phyloP scores from a whole-genome alignment of 2,329 filamentous ascomycete genomes.

The Fonsecaea pedrosoi region DNA sequence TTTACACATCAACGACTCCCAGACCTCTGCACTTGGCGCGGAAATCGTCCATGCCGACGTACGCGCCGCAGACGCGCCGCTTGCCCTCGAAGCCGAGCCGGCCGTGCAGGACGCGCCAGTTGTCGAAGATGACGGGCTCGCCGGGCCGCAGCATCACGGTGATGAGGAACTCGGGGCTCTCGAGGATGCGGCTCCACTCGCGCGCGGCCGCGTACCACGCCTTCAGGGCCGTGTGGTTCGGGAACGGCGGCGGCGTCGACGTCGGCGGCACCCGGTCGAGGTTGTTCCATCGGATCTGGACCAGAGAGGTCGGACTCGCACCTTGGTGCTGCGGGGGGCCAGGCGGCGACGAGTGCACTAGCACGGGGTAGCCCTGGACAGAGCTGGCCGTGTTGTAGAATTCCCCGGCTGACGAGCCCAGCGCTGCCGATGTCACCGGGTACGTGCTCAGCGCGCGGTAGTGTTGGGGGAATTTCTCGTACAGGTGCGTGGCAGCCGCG shows the following conservation, averaged over 20 bases:
- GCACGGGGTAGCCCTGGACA: slow-evolving; percentile 66
- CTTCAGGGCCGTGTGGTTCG: slow-evolving; percentile 46
- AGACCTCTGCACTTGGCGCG: slow-evolving; percentile 31
- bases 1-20: slow-evolving; percentile 21
- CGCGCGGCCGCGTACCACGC: slow-evolving; percentile 82
- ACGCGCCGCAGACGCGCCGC: slow-evolving; percentile 87
- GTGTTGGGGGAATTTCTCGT: slow-evolving; percentile 59
- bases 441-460: slow-evolving; percentile 65
- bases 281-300: slow-evolving; percentile 89
- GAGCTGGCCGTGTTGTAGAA: slow-evolving; percentile 71
- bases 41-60: slow-evolving; percentile 63
- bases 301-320: slow-evolving; percentile 50
- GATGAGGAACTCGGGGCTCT: slow-evolving; percentile 69
- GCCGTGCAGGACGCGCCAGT: slow-evolving; percentile 93
- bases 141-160: slow-evolving; percentile 84
- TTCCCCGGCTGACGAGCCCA: slow-evolving; percentile 72
- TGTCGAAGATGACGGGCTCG: slow-evolving; percentile 84
- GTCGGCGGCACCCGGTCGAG: slow-evolving; percentile 76
- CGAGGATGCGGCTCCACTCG: slow-evolving; percentile 74
- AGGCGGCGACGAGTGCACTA: slow-evolving; percentile 61
- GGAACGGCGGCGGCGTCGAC: slow-evolving; percentile 55
- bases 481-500: slow-evolving; percentile 68
- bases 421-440: slow-evolving; percentile 78
- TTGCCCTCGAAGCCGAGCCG: slow-evolving; percentile 81
- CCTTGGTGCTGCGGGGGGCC: slow-evolving; percentile 12